Evolutionary conservation across 192 early-diverging fungal genomes (phyloP).

Genomic region (Podila epicladia): DNA sequence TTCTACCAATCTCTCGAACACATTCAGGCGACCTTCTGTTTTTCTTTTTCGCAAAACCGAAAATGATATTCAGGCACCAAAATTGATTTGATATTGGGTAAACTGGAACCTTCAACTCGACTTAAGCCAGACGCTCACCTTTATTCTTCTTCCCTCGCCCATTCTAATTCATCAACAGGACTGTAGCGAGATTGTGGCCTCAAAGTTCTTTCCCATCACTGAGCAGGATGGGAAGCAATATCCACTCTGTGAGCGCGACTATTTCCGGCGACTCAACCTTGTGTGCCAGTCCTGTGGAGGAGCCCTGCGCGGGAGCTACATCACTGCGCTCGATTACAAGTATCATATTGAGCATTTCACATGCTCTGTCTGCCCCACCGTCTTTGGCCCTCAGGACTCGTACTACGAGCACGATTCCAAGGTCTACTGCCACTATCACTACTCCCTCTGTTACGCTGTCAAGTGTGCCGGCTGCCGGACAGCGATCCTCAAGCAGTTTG

Average conservation of each 20-base stretch:
- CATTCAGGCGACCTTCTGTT: constrained; percentile 3
- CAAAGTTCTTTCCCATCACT: constrained; percentile 86
- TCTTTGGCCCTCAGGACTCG: constrained; percentile 95
- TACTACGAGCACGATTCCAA: constrained; percentile 96
- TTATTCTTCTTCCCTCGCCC: neutral
- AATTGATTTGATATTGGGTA: no score
- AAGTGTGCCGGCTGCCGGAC: constrained; percentile 97
- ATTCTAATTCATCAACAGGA: constrained; percentile 60
- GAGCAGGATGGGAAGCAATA: constrained; percentile 62
- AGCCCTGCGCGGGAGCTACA: constrained; percentile 90
- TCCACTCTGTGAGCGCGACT: constrained; percentile 89
- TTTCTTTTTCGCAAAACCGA: neutral
- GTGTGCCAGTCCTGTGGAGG: constrained; percentile 88
- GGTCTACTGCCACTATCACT: constrained; percentile 96
- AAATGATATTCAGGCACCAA: neutral
- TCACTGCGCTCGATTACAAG: constrained; percentile 91
- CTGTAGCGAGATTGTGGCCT: constrained; percentile 79
- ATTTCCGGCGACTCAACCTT: constrained; percentile 85
- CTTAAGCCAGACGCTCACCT: no score
- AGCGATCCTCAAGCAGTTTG: constrained; percentile 95
- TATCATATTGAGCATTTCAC: constrained; percentile 99
- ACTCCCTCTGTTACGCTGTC: constrained; percentile 87
- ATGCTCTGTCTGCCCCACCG: constrained; percentile 89
- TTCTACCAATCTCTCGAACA: neutral
- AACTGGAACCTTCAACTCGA: no score